Evolutionary conservation across 1,284 basidiomycete genomes (phyloP).

Genomic region (Cryptococcus maquisensis): DNA sequence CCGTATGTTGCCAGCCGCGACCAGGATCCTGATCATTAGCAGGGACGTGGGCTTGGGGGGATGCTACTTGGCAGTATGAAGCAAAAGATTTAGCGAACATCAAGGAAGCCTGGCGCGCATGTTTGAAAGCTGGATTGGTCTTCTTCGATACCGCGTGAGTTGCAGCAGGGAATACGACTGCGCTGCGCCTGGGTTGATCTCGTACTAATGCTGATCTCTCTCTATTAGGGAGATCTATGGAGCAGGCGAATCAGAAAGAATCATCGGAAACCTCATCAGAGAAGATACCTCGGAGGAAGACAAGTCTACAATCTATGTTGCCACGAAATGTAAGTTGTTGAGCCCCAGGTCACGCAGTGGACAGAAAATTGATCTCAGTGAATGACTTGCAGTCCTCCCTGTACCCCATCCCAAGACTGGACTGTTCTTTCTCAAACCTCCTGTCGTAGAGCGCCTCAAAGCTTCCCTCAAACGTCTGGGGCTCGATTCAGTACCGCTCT

Average conservation of each 20-base stretch:
- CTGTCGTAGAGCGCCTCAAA: conserved; percentile 27
- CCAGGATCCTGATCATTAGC: background rate
- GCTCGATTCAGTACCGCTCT: conserved; percentile 36
- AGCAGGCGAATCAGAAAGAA: conserved; percentile 34
- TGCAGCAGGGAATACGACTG: no score
- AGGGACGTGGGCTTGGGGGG: conserved; percentile 39
- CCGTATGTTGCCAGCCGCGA: background rate
- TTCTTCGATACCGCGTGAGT: conserved; percentile 45
- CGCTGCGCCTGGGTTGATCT: background rate
- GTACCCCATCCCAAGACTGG: conserved; percentile 24
- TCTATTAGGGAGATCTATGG: conserved; percentile 30
- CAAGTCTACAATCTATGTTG: conserved; percentile 26
- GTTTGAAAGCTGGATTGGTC: conserved; percentile 28
- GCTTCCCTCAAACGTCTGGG: conserved; percentile 35
- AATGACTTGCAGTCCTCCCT: conserved; percentile 25
- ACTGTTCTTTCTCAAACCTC: conserved; percentile 34
- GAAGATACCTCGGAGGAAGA: conserved; percentile 25
- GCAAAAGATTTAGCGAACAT: conserved; percentile 32
- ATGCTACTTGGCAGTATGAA: conserved; percentile 33
- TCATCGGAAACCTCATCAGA: conserved; percentile 34
- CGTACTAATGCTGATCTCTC: background rate
- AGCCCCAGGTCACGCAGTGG: background rate
- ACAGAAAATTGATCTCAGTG: background rate
- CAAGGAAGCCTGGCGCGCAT: conserved; percentile 32
- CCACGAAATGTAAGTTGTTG: conserved; percentile 34